Evolutionary conservation across 257 asterid genomes (phyloP).

Genomic region (Echium plantagineum): DNA sequence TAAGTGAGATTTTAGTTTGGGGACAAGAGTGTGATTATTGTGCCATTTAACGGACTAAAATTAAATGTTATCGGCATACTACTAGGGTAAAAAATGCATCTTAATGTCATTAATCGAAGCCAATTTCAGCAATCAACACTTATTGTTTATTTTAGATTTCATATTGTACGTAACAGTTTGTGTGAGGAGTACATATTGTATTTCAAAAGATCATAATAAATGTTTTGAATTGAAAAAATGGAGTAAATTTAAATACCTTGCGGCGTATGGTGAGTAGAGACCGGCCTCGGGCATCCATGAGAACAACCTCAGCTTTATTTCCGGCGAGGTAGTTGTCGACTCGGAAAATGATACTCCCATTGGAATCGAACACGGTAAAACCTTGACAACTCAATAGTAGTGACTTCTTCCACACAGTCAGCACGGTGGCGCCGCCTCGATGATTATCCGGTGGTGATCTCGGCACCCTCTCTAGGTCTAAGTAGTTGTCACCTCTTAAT

Average conservation of each 20-base stretch:
- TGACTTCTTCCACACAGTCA: conserved; percentile 80
- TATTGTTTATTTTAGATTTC: no score
- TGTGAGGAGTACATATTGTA: no score
- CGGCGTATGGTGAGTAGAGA: conserved; percentile 62
- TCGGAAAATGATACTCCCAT: conserved; percentile 53
- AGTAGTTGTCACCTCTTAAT: background rate
- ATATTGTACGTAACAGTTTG: no score
- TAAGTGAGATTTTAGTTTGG: no score
- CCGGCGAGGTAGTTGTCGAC: conserved; percentile 58
- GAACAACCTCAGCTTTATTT: conserved; percentile 29
- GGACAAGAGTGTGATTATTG: no score
- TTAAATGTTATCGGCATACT: no score
- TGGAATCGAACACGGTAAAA: conserved; percentile 53
- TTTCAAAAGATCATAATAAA: no score
- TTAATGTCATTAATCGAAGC: no score
- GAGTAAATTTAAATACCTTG: conserved; percentile 25
- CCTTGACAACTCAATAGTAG: conserved; percentile 60
- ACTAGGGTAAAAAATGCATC: no score
- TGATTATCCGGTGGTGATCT: background rate
- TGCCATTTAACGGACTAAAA: no score
- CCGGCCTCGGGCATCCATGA: conserved; percentile 59
- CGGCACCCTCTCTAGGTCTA: background rate
- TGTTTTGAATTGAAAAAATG: no score
- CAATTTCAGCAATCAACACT: no score
- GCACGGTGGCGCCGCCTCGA: conserved; percentile 11